Evolutionary conservation across 257 asterid genomes (phyloP), one percentile per base, ranked within the genome.

Genomic region (Ophiorrhiza pumila): DNA sequence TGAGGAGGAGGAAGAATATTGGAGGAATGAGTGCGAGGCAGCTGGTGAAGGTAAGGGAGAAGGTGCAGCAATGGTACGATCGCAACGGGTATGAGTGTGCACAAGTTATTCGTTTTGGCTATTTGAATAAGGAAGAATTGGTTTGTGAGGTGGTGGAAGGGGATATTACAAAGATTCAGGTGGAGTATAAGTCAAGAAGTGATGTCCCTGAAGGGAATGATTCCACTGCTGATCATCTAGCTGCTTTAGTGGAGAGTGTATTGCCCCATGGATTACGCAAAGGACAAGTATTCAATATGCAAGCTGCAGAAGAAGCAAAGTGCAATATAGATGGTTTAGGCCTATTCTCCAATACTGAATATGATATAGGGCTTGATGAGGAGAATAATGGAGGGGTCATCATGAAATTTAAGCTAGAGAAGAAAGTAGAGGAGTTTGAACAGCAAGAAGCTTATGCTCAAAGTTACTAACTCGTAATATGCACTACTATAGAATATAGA

Each of bases 81-180:
- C 96, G 91, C 37, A 88, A 88, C 20, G 98, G 98, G 46, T 91
- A 87, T 57, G 95, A 93, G 0, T 94, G 97, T 79, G 96, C 98
- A 1, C 96, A 90, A 75, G 98, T 94, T 65, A 96, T 94, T 71
- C 89, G 92, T 74, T 94, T 94, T 15, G 98, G 98, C 72, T 91
- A 91, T 79, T 82, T 94, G 87, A 91, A 94, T 79, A 89, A 97
- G 0, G 86, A 76, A 37, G 97, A 94, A 81, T 90, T 94, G 65
- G 97, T 94, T 49, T 94, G 98, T 81, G 98, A 93, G 86, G 97
- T 93, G 70, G 97, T 90, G 75, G 98, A 93, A 86, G 98, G 98
- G 7, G 98, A 93, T 83, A 87, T 93, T 73, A 90, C 98, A 2
- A 91, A 90, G 77, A 74, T 93, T 65, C 97, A 93, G 80, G 86